phyloP scores from a whole-genome alignment of 345 rosid genomes.

The Dimocarpus longan region DNA sequence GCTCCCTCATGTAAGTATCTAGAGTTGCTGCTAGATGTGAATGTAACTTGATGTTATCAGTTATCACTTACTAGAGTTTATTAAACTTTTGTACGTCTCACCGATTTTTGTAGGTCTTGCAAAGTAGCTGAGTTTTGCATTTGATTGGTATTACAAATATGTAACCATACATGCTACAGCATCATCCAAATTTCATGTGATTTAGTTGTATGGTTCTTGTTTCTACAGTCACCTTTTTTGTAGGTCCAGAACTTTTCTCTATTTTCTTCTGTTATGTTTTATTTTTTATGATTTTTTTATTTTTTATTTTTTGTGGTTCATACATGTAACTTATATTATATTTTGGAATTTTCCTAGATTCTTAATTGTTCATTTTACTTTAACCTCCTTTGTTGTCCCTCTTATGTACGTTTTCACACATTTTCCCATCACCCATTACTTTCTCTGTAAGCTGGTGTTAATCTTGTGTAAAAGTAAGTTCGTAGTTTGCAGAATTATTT shows the following conservation, averaged over 20 bases:
- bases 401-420: not conserved
- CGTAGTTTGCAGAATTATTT: not conserved
- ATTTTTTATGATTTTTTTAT: not conserved
- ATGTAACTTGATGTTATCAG: not conserved
- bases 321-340: not conserved
- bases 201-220: not conserved
- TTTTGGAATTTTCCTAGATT: not conserved
- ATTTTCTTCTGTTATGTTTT: slow-evolving; percentile 2
- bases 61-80: too few relatives aligned
- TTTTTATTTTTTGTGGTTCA: not conserved
- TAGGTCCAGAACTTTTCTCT: not conserved
- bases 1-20: not conserved
- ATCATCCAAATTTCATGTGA: not conserved
- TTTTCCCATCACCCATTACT: not conserved
- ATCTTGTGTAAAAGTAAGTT: not conserved
- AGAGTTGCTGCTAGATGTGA: not conserved
- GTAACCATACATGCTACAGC: not conserved
- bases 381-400: not conserved
- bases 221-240: not conserved
- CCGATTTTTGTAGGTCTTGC: too few relatives aligned
- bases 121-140: not conserved
- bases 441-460: not conserved
- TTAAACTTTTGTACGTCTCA: too few relatives aligned
- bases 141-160: not conserved
- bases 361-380: not conserved